Base-by-base conservation (phyloP, 768 basidiomycete genomes). In the Tremella mesenterica region DNA sequence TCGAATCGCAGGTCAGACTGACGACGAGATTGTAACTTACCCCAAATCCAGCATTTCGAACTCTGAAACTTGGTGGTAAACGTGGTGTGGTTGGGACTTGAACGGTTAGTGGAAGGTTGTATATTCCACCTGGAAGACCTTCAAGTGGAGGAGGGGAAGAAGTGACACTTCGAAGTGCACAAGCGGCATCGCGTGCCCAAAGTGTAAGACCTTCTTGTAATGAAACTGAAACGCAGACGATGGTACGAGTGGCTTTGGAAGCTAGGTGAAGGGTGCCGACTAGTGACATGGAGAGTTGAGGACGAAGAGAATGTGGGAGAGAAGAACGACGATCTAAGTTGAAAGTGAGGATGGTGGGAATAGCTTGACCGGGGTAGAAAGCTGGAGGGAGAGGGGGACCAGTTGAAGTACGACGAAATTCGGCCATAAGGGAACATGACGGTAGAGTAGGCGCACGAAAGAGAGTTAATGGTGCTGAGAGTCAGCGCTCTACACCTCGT, bases 141-240 rank as follows among this genome's bases (percentile, higher is more conserved):
- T 45, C 26, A 8, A 36, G 23, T 9, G 63, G 58, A 1, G 51
- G 38, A 49, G 58, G 61, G 3, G 66, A 61, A 28, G 52, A 49
- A 41, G 38, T 41, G n/a, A n/a, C n/a, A n/a, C n/a, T n/a, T n/a
- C n/a, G n/a, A n/a, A n/a, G n/a, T n/a, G n/a, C n/a, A n/a, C n/a
- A n/a, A 14, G 54, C 25, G 16, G 69, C 69, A 39, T 70, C 69
- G 9, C 63, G 41, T 30, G 64, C 55, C 69, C 69, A 70, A 13
- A 67, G 44, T 36, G 56, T 48, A 18, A 71, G 36, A 9, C 67
- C 64, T 54, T 69, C 64, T 2, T 61, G 50, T 5, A 71, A 50
- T 0, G 70, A 69, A 13, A 69, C 63, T 3, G 67, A 67, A n/a
- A 69, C 65, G 44, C 62, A 61, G 55, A 69, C 67, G 52, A 70